Base-by-base conservation (phyloP, 1,139 yeast genomes). In the Nadsonia commutata region DNA sequence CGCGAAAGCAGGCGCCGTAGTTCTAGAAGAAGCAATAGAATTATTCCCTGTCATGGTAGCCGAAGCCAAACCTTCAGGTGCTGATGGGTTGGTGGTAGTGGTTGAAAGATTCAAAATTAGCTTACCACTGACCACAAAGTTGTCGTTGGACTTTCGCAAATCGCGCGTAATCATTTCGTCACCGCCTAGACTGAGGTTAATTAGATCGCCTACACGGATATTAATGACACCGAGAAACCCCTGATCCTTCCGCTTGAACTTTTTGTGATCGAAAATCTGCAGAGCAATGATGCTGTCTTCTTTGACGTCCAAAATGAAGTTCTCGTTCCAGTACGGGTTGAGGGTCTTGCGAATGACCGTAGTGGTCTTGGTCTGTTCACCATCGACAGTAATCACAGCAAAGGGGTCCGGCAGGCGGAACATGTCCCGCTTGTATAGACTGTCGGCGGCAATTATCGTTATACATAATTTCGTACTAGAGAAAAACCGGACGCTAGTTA, bases 201-300 rank as follows among this genome's bases (percentile, higher is more conserved):
- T 74, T 37, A 84, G 88, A 61, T 90, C 97, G 40, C 94, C 93
- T 38, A 88, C 76, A 53, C 94, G 72, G 43, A 90, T 75, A 63
- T 90, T 93, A 48, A 93, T 93, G 18, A 90, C 98, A 47, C 99
- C 99, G 43, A 90, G 69, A 55, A 90, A 90, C n/a, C 98, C 98
- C 63, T 90, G 98, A 60, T 90, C 98, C 72, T 86, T 88, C 78
- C 86, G 86, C 62, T 90, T 90, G 67, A 90, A 90, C 64, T 90
- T 90, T 60, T 86, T 88, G 63, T 88, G 97, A 62, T 90, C 98
- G 64, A 93, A 90, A 16, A 90, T 93, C 62, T 90, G 98, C 50
- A 90, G 78, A 7, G 93, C 95, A 46, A 90, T 69, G 40, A 88
- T 84, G 18, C 94, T 81, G 54, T 83, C 82, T 56, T 86, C 95